A percentile compares a stretch with the other conserved stretches of the same genome.
Evolutionary conservation across 129 eudicot genomes (phyloP).

Genomic region (Calendula officinalis): DNA sequence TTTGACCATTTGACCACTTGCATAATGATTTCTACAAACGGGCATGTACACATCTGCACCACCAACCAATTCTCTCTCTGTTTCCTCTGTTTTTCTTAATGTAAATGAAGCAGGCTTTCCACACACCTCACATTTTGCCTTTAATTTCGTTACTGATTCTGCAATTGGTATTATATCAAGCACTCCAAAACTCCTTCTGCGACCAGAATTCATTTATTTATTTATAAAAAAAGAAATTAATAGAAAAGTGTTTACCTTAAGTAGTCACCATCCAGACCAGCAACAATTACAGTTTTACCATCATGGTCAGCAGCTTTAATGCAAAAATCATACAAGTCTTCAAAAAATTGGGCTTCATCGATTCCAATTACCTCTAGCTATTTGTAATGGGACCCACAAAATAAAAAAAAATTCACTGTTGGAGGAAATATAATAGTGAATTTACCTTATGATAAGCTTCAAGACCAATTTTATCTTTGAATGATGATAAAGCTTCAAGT

Average conservation of each 20-base stretch:
- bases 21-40: constrained; percentile 88
- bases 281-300: constrained; percentile 92
- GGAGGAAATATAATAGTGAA: neutral
- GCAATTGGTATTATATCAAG: constrained; percentile 92
- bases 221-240: neutral
- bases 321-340: constrained; percentile 88
- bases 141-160: constrained; percentile 80
- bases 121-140: constrained; percentile 87
- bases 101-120: constrained; percentile 90
- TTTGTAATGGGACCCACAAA: neutral
- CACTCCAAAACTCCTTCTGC: constrained; percentile 95
- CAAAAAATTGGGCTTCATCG: constrained; percentile 97
- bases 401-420: neutral
- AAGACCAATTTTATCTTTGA: constrained; percentile 63
- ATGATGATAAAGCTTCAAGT: constrained; percentile 67
- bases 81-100: constrained; percentile 86
- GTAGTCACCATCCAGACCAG: constrained; percentile 98
- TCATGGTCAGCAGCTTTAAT: constrained; percentile 84
- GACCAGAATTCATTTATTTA: neutral
- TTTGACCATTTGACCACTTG: constrained; percentile 83
- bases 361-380: constrained; percentile 94
- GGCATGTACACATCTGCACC: constrained; percentile 99
- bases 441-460: constrained; percentile 87
- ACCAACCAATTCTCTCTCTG: constrained; percentile 74
- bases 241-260: constrained; percentile 48